Conservation (phyloP, 2,329 filamentous ascomycete genomes). For the Colletotrichum higginsianum region DNA sequence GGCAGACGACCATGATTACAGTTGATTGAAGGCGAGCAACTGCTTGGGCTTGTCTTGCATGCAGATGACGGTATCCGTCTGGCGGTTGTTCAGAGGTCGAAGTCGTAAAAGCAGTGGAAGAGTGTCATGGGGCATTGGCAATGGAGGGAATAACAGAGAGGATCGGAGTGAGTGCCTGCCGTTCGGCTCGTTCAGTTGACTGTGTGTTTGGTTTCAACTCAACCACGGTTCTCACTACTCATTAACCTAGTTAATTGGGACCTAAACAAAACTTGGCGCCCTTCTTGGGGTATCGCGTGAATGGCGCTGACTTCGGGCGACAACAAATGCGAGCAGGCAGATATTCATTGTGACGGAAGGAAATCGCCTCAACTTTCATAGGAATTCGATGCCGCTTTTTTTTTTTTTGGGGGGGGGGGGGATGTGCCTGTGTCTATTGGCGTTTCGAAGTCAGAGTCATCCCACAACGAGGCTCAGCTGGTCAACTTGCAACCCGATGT, state of each 20-base stretch:
- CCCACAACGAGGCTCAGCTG: not conserved
- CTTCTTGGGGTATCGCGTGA: not conserved
- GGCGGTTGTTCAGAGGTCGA: not conserved
- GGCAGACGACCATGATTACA: not conserved
- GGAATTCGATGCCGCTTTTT: no score
- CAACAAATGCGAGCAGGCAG: not conserved
- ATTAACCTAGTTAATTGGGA: not conserved
- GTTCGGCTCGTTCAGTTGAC: not conserved
- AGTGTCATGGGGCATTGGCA: not conserved
- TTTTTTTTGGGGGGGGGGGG: no score
- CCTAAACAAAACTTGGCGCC: not conserved
- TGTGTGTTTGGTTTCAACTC: conserved; percentile 3
- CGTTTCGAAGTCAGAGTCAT: not conserved
- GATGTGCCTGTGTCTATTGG: not conserved
- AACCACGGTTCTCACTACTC: not conserved
- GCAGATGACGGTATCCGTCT: not conserved
- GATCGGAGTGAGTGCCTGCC: not conserved
- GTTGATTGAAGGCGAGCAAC: not conserved
- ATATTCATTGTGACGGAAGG: not conserved
- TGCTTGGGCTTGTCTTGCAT: not conserved
- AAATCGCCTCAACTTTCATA: not conserved
- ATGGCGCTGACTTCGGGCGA: not conserved
- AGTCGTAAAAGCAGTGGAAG: not conserved
- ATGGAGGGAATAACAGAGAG: not conserved
- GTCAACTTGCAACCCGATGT: not conserved